These are phyloP conservation scores for Leccinum fibrillosum DNA, from an alignment of 768 basidiomycete species.

Conservation along the genomic window DNA sequence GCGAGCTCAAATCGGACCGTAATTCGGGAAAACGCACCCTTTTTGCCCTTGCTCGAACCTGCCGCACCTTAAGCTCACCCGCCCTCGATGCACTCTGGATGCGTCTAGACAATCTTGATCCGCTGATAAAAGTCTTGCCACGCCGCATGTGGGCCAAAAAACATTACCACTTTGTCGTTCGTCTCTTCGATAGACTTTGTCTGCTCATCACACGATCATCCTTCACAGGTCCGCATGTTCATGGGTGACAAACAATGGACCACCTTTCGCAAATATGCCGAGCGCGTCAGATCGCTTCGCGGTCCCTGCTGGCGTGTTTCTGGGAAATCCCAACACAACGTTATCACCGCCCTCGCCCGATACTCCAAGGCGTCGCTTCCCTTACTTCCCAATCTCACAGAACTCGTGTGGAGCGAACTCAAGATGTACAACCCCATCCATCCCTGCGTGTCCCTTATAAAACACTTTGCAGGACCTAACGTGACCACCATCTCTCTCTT, in stretches of 20 bases:
- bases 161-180: constrained; percentile 18
- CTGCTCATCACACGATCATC: neutral
- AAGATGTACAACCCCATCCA: constrained; percentile 21
- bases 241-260: constrained; percentile 28
- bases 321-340: constrained; percentile 14
- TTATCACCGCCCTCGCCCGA: constrained; percentile 14
- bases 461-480: constrained; percentile 21
- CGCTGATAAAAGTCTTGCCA: constrained; percentile 24
- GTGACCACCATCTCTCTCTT: constrained; percentile 20
- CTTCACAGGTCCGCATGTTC: constrained; percentile 19
- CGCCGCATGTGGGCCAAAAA: constrained; percentile 26
- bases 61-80: constrained; percentile 18
- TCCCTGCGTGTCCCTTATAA: constrained; percentile 24
- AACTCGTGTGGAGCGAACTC: constrained; percentile 25
- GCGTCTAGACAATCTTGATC: constrained; percentile 27
- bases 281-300: constrained; percentile 20
- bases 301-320: constrained; percentile 23
- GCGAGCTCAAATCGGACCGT: constrained; percentile 11
- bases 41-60: constrained; percentile 27
- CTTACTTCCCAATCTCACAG: constrained; percentile 24
- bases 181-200: neutral
- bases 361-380: constrained; percentile 15
- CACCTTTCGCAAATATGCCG: constrained; percentile 23
- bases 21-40: constrained; percentile 21
- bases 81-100: constrained; percentile 29